Evolutionary conservation across 768 basidiomycete species (phyloP).

Genomic region (Mycena sanguinolenta): DNA sequence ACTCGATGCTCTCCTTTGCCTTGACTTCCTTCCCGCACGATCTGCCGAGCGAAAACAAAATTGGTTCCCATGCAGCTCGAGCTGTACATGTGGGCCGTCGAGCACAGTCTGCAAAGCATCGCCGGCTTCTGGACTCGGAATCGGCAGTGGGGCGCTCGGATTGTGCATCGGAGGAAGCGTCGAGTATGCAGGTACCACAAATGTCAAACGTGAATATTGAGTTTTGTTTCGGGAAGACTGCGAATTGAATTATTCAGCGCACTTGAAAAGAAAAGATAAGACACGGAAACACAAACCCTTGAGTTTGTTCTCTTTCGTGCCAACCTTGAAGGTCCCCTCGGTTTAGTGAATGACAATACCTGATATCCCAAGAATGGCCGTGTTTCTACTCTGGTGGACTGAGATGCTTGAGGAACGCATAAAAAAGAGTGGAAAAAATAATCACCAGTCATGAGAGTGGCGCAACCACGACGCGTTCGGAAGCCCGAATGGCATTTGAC

Average conservation of each 20-base stretch:
- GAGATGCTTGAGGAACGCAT: not conserved
- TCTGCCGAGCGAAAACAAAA: conserved; percentile 88
- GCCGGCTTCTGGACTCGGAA: conserved; percentile 41
- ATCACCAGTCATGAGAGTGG: conserved; percentile 83
- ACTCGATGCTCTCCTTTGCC: conserved; percentile 84
- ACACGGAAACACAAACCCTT: conserved; percentile 68
- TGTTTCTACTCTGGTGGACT: conserved; percentile 86
- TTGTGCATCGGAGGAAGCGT: conserved; percentile 55
- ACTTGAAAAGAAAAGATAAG: not conserved
- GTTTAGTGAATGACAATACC: conserved; percentile 93
- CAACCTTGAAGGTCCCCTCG: conserved; percentile 87
- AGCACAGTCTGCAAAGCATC: conserved; percentile 61
- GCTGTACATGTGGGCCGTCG: conserved; percentile 73
- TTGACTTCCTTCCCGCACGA: conserved; percentile 86
- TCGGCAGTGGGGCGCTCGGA: conserved; percentile 38
- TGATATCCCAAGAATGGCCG: conserved; percentile 76
- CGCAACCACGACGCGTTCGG: too few relatives aligned
- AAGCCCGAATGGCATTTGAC: too few relatives aligned
- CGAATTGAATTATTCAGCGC: not conserved
- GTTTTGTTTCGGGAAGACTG: conserved; percentile 84
- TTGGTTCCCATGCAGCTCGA: conserved; percentile 89
- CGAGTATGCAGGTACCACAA: conserved; percentile 79
- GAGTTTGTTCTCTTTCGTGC: conserved; percentile 75
- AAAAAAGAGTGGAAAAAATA: conserved; percentile 35
- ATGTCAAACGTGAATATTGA: conserved; percentile 85